phyloP scores from a whole-genome alignment of 805 yeast species.

The Candida silvicultrix region DNA sequence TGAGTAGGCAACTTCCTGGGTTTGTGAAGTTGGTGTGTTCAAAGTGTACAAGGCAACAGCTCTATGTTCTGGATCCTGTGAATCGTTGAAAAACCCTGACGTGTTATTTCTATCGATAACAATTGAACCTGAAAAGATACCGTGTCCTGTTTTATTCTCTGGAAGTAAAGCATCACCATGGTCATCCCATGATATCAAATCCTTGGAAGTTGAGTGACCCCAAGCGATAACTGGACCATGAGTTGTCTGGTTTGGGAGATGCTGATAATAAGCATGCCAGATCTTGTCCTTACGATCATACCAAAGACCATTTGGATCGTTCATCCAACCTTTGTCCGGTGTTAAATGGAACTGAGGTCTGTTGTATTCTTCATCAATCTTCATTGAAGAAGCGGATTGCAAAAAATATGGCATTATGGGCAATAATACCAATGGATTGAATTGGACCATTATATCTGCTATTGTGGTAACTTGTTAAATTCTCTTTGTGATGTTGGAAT shows the following conservation, averaged over 20 bases:
- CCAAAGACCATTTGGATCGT: constrained; percentile 37
- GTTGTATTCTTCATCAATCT: background rate
- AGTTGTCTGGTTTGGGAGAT: constrained; percentile 26
- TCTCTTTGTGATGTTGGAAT: background rate
- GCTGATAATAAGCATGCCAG: constrained; percentile 35
- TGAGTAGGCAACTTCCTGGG: constrained; percentile 28
- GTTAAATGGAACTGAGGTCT: constrained; percentile 23
- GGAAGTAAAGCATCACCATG: constrained; percentile 26
- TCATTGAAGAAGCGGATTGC: background rate
- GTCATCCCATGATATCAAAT: constrained; percentile 28
- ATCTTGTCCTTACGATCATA: constrained; percentile 24
- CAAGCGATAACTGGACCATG: constrained; percentile 31
- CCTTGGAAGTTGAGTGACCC: constrained; percentile 36
- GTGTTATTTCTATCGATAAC: constrained; percentile 31
- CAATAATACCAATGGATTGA: background rate
- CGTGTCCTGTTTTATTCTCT: constrained; percentile 19
- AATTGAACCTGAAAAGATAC: constrained; percentile 30
- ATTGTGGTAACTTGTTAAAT: background rate
- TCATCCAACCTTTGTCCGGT: constrained; percentile 33
- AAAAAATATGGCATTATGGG: background rate
- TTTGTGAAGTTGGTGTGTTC: constrained; percentile 19
- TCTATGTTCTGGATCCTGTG: constrained; percentile 23
- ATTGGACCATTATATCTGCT: background rate
- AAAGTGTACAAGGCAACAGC: constrained; percentile 30
- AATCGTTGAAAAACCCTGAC: constrained; percentile 24